Evolutionary conservation across 495 filamentous ascomycete species (phyloP).

Genomic region (Penicillium canariense): DNA sequence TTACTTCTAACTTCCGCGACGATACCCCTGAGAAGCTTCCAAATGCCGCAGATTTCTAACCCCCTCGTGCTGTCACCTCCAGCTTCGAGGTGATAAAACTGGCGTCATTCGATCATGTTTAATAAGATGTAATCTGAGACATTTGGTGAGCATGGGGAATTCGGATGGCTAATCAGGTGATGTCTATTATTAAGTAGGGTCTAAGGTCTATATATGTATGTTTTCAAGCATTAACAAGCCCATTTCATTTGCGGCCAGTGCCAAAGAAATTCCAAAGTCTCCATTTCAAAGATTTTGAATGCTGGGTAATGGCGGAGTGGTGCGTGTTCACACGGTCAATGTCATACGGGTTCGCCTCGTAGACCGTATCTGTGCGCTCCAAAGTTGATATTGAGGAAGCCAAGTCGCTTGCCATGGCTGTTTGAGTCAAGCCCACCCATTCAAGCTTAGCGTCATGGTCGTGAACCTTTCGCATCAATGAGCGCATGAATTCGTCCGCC

Average conservation of each 20-base stretch:
- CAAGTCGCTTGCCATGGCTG: background rate
- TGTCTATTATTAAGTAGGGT: too few species aligned
- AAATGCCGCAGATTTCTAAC: too few species aligned
- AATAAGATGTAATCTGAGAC: too few species aligned
- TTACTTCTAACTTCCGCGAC: conserved; percentile 26
- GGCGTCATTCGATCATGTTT: too few species aligned
- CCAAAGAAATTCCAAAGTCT: conserved; percentile 7
- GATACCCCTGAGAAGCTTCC: conserved; percentile 33
- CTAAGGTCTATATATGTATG: too few species aligned
- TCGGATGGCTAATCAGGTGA: too few species aligned
- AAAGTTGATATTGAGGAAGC: conserved; percentile 8
- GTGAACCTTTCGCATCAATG: conserved; percentile 16
- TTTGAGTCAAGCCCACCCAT: background rate
- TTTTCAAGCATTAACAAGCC: too few species aligned
- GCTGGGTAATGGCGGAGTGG: conserved; percentile 26
- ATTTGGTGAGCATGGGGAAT: too few species aligned
- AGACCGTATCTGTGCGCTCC: conserved; percentile 11
- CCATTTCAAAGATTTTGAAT: conserved; percentile 11
- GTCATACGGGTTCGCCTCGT: conserved; percentile 28
- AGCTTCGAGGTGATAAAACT: too few species aligned
- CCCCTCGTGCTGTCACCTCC: too few species aligned
- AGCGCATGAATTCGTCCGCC: conserved; percentile 41
- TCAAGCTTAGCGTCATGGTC: background rate
- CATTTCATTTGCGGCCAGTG: conserved; percentile 4
- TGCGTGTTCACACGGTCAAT: conserved; percentile 32